Conservation (phyloP, 2,329 filamentous ascomycete species). For the Immersiporthe knoxdaviesiana region DNA sequence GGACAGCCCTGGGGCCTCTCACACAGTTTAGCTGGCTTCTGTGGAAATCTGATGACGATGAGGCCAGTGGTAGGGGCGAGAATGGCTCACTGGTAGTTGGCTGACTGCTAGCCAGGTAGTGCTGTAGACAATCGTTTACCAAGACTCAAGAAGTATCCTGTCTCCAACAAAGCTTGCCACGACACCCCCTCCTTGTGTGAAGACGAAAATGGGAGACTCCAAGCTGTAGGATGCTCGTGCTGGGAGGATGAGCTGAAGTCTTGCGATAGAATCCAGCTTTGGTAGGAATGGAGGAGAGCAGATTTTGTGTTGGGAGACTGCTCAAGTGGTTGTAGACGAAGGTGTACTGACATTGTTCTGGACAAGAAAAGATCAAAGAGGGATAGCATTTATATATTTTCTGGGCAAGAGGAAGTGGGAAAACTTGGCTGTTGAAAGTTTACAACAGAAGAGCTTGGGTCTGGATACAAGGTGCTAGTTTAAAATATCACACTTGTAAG, state of each 20-base stretch:
- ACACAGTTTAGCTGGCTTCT: neutral
- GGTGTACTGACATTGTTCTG: neutral
- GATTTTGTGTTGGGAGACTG: neutral
- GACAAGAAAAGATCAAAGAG: neutral
- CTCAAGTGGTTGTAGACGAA: neutral
- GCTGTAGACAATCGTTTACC: neutral
- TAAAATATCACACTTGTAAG: fast-evolving
- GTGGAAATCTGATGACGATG: neutral
- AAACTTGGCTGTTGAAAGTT: neutral
- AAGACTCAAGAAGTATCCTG: neutral
- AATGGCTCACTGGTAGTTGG: neutral
- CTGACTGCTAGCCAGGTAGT: neutral
- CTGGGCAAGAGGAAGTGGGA: neutral
- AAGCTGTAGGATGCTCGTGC: neutral
- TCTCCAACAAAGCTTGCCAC: neutral
- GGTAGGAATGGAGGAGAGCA: neutral
- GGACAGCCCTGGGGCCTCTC: no score
- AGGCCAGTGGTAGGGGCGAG: neutral
- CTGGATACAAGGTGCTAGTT: neutral
- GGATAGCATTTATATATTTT: neutral
- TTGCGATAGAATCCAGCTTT: neutral
- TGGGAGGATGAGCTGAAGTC: neutral
- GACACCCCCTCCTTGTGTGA: neutral
- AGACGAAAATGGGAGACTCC: neutral
- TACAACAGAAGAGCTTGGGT: neutral